These are phyloP conservation scores for Phytomonas serpens DNA, from an alignment of 208 protist genomes.

Conservation along the genomic window DNA sequence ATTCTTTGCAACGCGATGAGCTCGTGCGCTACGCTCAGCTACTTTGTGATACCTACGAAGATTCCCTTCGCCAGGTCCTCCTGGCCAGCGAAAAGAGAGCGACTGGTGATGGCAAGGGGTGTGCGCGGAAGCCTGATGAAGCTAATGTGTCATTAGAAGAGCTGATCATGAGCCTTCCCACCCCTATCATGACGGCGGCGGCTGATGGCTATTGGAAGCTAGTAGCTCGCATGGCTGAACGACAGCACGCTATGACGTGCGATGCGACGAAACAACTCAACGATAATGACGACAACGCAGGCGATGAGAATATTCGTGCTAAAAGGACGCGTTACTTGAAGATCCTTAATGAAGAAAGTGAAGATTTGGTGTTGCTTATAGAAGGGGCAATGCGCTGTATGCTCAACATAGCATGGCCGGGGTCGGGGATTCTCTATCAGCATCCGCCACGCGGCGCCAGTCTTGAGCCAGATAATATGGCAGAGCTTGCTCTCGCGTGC, in stretches of 20 bases:
- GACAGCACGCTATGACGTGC: constrained; percentile 36
- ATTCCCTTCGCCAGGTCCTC: constrained; percentile 42
- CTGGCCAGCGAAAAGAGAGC: constrained; percentile 7
- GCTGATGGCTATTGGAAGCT: constrained; percentile 39
- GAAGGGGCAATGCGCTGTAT: constrained; percentile 40
- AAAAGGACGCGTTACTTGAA: constrained; percentile 20
- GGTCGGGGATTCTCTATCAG: constrained; percentile 67
- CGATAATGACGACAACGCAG: background rate
- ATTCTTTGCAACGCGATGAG: constrained; percentile 20
- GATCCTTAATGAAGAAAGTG: constrained; percentile 47
- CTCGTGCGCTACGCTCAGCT: constrained; percentile 52
- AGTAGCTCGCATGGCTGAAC: constrained; percentile 46
- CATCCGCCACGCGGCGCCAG: constrained; percentile 17
- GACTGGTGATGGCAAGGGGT: background rate
- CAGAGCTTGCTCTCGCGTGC: constrained; percentile 26
- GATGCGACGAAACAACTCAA: constrained; percentile 27
- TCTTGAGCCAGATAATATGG: constrained; percentile 20
- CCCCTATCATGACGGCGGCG: constrained; percentile 35
- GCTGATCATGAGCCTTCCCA: constrained; percentile 15
- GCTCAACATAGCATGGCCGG: constrained; percentile 70
- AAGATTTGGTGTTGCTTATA: constrained; percentile 42
- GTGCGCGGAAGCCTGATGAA: constrained; percentile 3
- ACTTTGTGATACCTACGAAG: constrained; percentile 70
- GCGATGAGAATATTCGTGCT: background rate
- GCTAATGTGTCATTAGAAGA: background rate